Percentiles rank a stretch among this genome's conserved stretches.
Evolutionary conservation across 345 rosid genomes (phyloP).

Genomic region (Heritiera littoralis): DNA sequence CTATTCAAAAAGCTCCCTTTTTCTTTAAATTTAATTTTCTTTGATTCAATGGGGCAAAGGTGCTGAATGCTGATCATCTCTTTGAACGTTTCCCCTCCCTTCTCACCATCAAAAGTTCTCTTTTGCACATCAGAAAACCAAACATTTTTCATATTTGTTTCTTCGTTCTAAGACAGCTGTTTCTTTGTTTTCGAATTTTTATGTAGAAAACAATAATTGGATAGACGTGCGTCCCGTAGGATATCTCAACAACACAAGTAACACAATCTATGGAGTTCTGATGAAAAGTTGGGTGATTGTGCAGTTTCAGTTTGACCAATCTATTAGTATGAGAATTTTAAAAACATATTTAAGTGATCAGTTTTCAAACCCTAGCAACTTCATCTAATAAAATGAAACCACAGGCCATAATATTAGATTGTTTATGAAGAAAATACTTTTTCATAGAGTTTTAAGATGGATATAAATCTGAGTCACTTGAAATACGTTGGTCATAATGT

Average conservation of each 20-base stretch:
- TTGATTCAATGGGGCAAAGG: slow-evolving; percentile 11
- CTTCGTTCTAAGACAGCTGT: slow-evolving; percentile 30
- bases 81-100: slow-evolving; percentile 21
- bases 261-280: no score
- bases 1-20: slow-evolving; percentile 38
- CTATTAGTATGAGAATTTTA: neutral
- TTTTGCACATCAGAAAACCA: slow-evolving; percentile 23
- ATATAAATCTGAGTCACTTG: no score
- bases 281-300: neutral
- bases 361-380: no score
- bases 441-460: no score
- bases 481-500: neutral
- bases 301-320: slow-evolving; percentile 17
- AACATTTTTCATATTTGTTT: slow-evolving; percentile 28
- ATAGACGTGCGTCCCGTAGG: slow-evolving; percentile 37
- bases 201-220: slow-evolving; percentile 22
- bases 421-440: no score
- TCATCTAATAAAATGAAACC: no score
- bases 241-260: slow-evolving; percentile 3
- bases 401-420: no score
- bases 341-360: neutral
- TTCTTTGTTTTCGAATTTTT: slow-evolving; percentile 21
- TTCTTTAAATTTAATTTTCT: slow-evolving; percentile 15
- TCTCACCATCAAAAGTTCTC: slow-evolving; percentile 11
- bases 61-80: neutral